Conservation (phyloP, 225 moss, liverwort and hornwort species). For the Thuidium tamariscinum region DNA sequence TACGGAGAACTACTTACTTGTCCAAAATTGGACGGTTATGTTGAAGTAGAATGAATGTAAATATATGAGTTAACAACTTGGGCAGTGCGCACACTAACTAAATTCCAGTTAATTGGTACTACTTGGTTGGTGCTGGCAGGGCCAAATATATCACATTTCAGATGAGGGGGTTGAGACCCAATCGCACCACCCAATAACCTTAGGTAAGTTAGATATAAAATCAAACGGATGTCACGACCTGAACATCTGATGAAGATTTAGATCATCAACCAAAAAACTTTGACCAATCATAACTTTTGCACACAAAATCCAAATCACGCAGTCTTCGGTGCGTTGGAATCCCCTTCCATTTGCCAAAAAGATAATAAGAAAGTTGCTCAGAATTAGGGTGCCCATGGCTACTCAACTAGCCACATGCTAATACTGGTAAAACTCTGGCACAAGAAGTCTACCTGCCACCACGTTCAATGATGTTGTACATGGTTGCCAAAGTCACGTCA, state of each 20-base stretch:
- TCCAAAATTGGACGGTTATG: not conserved
- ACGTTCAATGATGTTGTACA: slow-evolving; percentile 61
- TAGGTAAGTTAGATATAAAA: not conserved
- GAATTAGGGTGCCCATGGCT: not conserved
- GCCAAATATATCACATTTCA: not conserved
- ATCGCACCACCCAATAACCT: not conserved
- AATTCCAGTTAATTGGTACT: not conserved
- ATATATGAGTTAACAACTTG: not conserved
- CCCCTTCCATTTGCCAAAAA: too few relatives aligned
- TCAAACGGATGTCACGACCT: not conserved
- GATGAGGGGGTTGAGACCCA: not conserved
- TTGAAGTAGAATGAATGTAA: not conserved
- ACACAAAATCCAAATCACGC: not conserved
- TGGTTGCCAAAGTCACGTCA: slow-evolving; percentile 52
- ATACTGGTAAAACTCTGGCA: not conserved
- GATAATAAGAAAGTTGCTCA: not conserved
- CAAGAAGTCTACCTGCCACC: slow-evolving; percentile 37
- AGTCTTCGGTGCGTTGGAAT: not conserved
- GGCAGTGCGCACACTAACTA: not conserved
- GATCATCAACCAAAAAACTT: not conserved
- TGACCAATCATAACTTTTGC: not conserved
- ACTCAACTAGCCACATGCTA: not conserved
- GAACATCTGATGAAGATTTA: not conserved
- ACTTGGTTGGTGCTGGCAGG: not conserved
- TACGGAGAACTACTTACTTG: not conserved